Conservation (phyloP, 805 yeast genomes). For the Wickerhamiella spandovensis region DNA sequence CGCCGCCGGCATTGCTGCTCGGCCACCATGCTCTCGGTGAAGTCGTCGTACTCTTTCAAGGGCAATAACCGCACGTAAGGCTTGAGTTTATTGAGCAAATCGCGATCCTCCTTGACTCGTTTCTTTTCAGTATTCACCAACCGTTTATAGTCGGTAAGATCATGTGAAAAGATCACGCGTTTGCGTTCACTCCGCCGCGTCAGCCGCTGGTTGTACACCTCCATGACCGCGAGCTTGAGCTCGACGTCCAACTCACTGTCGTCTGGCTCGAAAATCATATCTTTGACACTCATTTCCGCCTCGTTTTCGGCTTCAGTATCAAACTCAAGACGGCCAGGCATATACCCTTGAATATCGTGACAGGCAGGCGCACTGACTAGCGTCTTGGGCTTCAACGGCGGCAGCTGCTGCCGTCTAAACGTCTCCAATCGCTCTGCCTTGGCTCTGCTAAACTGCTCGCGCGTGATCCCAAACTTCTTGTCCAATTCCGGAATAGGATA, state of each 20-base stretch:
- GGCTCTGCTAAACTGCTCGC: constrained; percentile 52
- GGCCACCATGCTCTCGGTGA: constrained; percentile 56
- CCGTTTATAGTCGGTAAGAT: constrained; percentile 71
- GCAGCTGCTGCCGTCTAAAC: constrained; percentile 53
- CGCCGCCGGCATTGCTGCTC: constrained; percentile 71
- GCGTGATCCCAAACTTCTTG: constrained; percentile 51
- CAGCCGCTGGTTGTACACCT: constrained; percentile 77
- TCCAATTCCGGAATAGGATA: constrained; percentile 88
- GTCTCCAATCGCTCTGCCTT: constrained; percentile 62
- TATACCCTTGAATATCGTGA: constrained; percentile 92
- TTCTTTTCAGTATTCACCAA: constrained; percentile 73
- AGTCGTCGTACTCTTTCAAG: constrained; percentile 64
- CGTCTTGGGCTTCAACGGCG: constrained; percentile 74
- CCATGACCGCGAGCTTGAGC: constrained; percentile 72
- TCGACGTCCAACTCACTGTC: constrained; percentile 83
- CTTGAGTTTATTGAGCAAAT: constrained; percentile 57
- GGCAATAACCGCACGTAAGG: constrained; percentile 73
- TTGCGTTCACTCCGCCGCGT: constrained; percentile 90
- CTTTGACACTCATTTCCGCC: constrained; percentile 87
- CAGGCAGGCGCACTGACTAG: constrained; percentile 90
- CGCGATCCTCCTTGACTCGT: constrained; percentile 81
- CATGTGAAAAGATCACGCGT: constrained; percentile 62
- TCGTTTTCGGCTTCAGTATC: constrained; percentile 95
- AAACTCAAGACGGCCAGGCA: constrained; percentile 97
- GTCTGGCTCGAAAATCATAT: constrained; percentile 89